Percentiles rank a stretch among this genome's conserved stretches.
Evolutionary conservation across 1,284 basidiomycete species (phyloP).

Genomic region (Tremellales sp.): DNA sequence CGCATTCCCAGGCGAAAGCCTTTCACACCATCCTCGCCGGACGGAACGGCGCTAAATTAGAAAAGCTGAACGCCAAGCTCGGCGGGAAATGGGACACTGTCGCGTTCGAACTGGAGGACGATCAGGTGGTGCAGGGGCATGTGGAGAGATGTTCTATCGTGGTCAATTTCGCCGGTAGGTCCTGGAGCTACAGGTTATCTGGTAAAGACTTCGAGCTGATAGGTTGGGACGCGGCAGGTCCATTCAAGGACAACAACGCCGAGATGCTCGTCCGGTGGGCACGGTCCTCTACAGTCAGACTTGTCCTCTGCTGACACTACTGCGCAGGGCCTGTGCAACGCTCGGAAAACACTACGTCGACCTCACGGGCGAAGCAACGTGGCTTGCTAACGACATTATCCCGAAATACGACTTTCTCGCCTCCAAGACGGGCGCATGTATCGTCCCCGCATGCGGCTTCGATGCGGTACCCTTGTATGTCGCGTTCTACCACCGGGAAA

Average conservation of each 20-base stretch:
- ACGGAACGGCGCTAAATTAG: conserved; percentile 33
- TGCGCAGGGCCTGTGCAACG: conserved; percentile 54
- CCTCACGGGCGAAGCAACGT: conserved; percentile 58
- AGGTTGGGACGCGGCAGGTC: conserved; percentile 32
- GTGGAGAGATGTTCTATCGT: conserved; percentile 33
- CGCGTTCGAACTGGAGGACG: conserved; percentile 26
- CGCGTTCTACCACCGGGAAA: background rate
- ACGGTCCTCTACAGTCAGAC: background rate
- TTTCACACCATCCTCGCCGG: conserved; percentile 43
- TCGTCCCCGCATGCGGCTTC: conserved; percentile 67
- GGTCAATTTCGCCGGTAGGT: conserved; percentile 42
- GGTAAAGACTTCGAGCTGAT: background rate
- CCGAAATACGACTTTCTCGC: conserved; percentile 63
- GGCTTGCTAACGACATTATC: conserved; percentile 55
- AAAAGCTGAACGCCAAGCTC: conserved; percentile 24
- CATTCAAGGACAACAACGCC: conserved; percentile 35
- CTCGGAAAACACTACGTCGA: conserved; percentile 63
- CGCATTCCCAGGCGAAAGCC: conserved; percentile 26
- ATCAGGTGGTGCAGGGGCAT: conserved; percentile 24
- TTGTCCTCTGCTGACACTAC: conserved; percentile 3
- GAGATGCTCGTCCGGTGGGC: conserved; percentile 31
- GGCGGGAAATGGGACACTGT: conserved; percentile 22
- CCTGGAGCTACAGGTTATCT: too few relatives aligned
- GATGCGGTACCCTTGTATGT: conserved; percentile 64
- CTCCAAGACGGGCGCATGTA: conserved; percentile 60